phyloP scores from a whole-genome alignment of 177 flowering plant species.

The Telopea speciosissima region DNA sequence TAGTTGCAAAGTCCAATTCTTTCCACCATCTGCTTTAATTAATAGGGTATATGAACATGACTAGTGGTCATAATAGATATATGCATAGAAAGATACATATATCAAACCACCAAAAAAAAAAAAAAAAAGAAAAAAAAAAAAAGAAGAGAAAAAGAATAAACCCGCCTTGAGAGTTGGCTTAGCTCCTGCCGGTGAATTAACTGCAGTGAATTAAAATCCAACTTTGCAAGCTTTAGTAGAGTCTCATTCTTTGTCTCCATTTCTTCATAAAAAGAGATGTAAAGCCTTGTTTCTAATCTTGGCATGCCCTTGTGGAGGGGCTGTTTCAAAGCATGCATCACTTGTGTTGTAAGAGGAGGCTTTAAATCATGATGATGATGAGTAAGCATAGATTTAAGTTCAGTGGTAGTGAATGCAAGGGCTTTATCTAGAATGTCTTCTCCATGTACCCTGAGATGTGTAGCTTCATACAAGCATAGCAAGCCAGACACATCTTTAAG shows the following conservation, averaged over 20 bases:
- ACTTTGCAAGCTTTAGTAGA: slow-evolving; percentile 10
- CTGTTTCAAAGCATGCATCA: background rate
- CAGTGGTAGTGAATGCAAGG: background rate
- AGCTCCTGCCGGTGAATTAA: slow-evolving; percentile 9
- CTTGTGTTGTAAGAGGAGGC: slow-evolving; percentile 1
- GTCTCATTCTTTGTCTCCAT: slow-evolving; percentile 7
- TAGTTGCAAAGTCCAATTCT: slow-evolving; percentile 5
- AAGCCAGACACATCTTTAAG: background rate
- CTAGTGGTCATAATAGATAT: background rate
- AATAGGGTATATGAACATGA: background rate
- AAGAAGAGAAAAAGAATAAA: background rate
- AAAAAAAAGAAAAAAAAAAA: too few species aligned
- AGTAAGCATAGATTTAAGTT: background rate
- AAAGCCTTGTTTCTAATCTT: slow-evolving; percentile 10
- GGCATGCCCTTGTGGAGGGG: slow-evolving; percentile 1
- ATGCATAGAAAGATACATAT: background rate
- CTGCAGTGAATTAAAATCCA: slow-evolving; percentile 15
- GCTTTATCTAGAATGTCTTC: slow-evolving; percentile 2
- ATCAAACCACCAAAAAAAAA: too few species aligned
- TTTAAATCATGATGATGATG: too few species aligned
- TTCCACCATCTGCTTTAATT: slow-evolving; percentile 26
- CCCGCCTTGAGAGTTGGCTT: background rate
- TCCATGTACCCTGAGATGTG: slow-evolving; percentile 1
- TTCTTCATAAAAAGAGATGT: background rate
- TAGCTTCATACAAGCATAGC: slow-evolving; percentile 4